Conservation (phyloP, 2,329 filamentous ascomycete genomes). For the Diaporthe citriasiana region DNA sequence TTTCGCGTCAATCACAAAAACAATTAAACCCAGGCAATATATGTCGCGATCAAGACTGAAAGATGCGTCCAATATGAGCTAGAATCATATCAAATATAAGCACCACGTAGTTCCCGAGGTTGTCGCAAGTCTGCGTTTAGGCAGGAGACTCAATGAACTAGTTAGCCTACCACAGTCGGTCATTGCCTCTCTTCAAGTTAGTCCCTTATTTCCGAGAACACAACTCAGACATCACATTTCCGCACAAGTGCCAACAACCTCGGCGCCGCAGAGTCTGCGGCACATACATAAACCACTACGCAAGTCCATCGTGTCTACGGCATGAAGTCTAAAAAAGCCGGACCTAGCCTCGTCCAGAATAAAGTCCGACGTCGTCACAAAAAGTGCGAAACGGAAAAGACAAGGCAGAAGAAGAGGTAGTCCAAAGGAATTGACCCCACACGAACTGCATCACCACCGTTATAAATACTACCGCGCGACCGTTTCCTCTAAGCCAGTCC, state of each 20-base stretch:
- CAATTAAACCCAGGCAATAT: background rate
- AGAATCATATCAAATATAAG: no score
- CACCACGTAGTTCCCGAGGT: no score
- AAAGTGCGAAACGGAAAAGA: background rate
- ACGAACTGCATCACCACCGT: background rate
- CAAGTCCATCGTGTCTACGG: background rate
- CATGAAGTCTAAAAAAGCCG: background rate
- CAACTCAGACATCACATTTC: background rate
- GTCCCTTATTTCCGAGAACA: background rate
- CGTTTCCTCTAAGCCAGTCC: background rate
- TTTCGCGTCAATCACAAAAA: background rate
- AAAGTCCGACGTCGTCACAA: no score
- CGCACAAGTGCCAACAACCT: no score
- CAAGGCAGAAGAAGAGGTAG: background rate
- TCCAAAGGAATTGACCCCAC: conserved; percentile 2
- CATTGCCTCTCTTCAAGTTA: no score
- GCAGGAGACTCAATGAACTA: no score
- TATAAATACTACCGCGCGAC: background rate
- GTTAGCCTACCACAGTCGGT: background rate
- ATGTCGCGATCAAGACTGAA: background rate
- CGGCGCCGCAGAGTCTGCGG: background rate
- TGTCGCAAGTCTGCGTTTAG: no score
- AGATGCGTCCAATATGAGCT: background rate
- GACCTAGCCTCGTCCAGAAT: conserved; percentile 1
- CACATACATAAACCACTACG: background rate